Evolutionary conservation across 148 eudicot species (phyloP).

Genomic region (Chenopodium formosanum): DNA sequence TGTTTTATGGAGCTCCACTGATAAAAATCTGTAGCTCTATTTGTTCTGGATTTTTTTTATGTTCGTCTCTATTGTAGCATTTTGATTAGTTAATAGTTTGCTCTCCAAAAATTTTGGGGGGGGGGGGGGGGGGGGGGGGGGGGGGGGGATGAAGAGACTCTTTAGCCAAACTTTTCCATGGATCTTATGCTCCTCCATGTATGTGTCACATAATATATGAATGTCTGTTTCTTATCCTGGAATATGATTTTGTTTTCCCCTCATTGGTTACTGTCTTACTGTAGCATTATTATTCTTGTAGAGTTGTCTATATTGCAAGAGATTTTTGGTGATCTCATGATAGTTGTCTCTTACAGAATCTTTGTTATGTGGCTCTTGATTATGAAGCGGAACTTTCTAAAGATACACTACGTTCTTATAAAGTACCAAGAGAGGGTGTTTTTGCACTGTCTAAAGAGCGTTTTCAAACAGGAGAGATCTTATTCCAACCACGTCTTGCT

Average conservation of each 20-base stretch:
- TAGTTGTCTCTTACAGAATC: constrained; percentile 49
- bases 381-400: constrained; percentile 76
- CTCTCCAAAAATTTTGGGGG: not conserved
- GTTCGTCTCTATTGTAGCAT: no score
- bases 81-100: no score
- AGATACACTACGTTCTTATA: constrained; percentile 58
- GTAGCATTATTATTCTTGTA: not conserved
- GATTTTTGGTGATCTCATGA: not conserved
- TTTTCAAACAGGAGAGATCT: constrained; percentile 84
- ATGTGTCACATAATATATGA: not conserved
- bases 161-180: not conserved
- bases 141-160: not conserved
- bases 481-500: constrained; percentile 82
- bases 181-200: not conserved
- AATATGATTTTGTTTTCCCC: not conserved
- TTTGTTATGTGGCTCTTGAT: constrained; percentile 87
- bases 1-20: not conserved
- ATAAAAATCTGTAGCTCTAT: not conserved
- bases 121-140: not conserved
- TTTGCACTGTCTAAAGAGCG: constrained; percentile 82
- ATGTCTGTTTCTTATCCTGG: not conserved
- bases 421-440: constrained; percentile 54
- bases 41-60: not conserved
- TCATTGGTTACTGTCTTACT: not conserved
- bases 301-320: not conserved